Conservation (phyloP, 2,329 filamentous ascomycete species). For the Exophiala viscosa region DNA sequence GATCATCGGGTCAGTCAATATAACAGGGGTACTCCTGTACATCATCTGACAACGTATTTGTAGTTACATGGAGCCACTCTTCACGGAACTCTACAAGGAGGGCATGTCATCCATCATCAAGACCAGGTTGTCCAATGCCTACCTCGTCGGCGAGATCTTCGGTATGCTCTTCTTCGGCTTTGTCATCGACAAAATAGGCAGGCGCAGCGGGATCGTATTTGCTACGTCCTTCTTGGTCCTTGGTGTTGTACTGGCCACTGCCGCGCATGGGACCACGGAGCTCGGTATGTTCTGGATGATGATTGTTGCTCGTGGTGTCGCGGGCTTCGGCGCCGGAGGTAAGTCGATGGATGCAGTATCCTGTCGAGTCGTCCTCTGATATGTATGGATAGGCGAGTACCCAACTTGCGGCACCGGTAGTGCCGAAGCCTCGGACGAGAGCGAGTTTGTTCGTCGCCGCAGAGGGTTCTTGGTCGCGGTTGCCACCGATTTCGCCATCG, state of each 20-base stretch:
- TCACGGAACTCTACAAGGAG: conserved; percentile 34
- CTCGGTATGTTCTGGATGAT: conserved; percentile 52
- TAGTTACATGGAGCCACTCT: conserved; percentile 38
- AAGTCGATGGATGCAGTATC: conserved; percentile 24
- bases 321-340: conserved; percentile 50
- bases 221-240: conserved; percentile 48
- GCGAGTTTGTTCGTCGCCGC: conserved; percentile 76
- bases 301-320: conserved; percentile 71
- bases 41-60: conserved; percentile 3
- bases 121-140: conserved; percentile 53
- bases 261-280: conserved; percentile 40
- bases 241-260: conserved; percentile 47
- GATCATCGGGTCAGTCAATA: conserved; percentile 29
- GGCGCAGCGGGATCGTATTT: conserved; percentile 47
- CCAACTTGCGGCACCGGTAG: conserved; percentile 69
- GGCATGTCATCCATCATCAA: conserved; percentile 41
- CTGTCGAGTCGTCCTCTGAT: conserved; percentile 32
- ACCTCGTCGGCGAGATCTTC: conserved; percentile 54
- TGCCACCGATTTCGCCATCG: conserved; percentile 78
- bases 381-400: conserved; percentile 32
- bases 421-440: conserved; percentile 77
- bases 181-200: conserved; percentile 50
- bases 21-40: not conserved
- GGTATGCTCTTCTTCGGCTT: conserved; percentile 55
- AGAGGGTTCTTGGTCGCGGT: conserved; percentile 82